Base-by-base conservation (phyloP, 805 yeast species). In the Saccharomycodes ludwigii region DNA sequence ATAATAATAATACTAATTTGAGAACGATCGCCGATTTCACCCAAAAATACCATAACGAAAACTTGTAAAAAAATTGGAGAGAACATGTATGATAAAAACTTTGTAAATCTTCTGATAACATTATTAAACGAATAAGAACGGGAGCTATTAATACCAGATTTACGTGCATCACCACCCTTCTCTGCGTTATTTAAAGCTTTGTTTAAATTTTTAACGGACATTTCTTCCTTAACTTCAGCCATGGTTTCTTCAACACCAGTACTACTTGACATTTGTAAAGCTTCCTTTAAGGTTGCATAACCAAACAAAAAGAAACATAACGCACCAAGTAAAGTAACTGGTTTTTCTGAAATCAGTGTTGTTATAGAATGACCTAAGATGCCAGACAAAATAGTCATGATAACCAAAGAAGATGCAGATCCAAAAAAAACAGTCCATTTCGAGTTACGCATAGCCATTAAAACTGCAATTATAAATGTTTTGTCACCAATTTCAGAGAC, bases 1-100 rank as follows among this genome's bases (percentile, higher is more conserved):
- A 91, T 80, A 24, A 97, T 97, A 47, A 91, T 85, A 21, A 96
- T 91, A 27, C 96, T 95, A 34, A 91, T 84, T 61, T 91, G 99
- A 9, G 96, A 85, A 48, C 98, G 75, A 57, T 91, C 99, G 31
- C 99, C 99, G 94, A 97, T 85, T 61, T 91, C 99, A 38, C 96
- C 98, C 30, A 91, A 61, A 54, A 91, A 91, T 4, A 95, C 83
- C 97, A 91, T 88, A 33, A 74, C 73, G 50, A 91, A 91, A 4
- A 88, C 88, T 62, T 88, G 95, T 42, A 85, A 77, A 86, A 94
- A 91, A 7, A 76, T 60, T 3, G 98, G 97, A 3, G 94, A 79
- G 34, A 88, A 61, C 4, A 84, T 58, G 35, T 73, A 70, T 3
- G 73, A 56, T 3, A 77, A 72, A 31, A 80, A 62, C 42, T 75